Evolutionary conservation across 306 rosid species (phyloP), one percentile per base, ranked within the genome.

Genomic region (Inga oerstediana): DNA sequence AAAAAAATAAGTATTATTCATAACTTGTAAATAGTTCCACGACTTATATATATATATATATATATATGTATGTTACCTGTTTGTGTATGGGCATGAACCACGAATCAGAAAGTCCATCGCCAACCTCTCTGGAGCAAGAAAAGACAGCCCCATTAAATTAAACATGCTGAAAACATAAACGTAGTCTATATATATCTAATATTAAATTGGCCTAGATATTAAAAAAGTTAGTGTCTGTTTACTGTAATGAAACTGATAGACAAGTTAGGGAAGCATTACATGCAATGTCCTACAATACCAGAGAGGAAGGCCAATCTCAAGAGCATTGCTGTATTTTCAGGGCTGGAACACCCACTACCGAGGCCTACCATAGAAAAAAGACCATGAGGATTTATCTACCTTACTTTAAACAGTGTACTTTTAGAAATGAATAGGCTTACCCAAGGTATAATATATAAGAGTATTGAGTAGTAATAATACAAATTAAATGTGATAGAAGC

Each of bases 91-190:
- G 88, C 86, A 76, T 19, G 82, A 92, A 88, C 98, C 98, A 96
- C 13, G 99, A 94, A 90, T 96, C 98, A 97, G 97, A 94, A 7
- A 78, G 61, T 85, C 99, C 99, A 86, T 84, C 72, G 27, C 98
- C 99, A 80, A 92, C 80, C 84, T 96, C 99, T 34, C 99, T 96
- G 94, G 20, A 86, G 59, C 44, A 87, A 76, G 48, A 67, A 14
- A 11, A 49, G 82, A 69, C 56, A 80, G 69, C 56, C 32, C 84
- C 24, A 84, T 84, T 46, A 80, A 68, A 84, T 84, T 46, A 80
- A 68, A n/a, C 39, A 69, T n/a, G 81, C 51, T 3, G 56, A 76
- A 24, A 75, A 46, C 59, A 67, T 35, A 79, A n/a, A 52, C 54
- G 5, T 16, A 17, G 17, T 76, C 70, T 61, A 0, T 70, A 74